Base-by-base conservation (phyloP, 2,329 filamentous ascomycete species). In the Fusarium sp. region DNA sequence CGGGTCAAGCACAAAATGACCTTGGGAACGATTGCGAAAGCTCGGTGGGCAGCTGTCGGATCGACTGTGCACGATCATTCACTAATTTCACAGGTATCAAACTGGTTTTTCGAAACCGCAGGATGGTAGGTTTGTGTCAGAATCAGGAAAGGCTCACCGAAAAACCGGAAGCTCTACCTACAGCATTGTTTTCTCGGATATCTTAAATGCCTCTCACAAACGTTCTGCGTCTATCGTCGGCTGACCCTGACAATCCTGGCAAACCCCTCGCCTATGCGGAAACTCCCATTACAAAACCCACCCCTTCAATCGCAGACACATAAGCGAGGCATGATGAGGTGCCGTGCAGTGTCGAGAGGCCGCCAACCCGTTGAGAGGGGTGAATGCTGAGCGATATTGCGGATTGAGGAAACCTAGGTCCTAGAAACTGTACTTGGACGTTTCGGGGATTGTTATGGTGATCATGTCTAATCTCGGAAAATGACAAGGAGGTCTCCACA, bases 401-500 rank as follows among this genome's bases (percentile, higher is more conserved):
- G 33, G 33, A 34, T 34, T n/a, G n/a, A n/a, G n/a, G n/a, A n/a
- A n/a, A n/a, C n/a, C n/a, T n/a, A n/a, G n/a, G n/a, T n/a, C n/a
- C n/a, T n/a, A n/a, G n/a, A n/a, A n/a, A n/a, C n/a, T n/a, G n/a
- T n/a, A n/a, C n/a, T n/a, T n/a, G n/a, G n/a, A n/a, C n/a, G n/a
- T n/a, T n/a, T n/a, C n/a, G n/a, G n/a, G 33, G 33, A 34, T 34
- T 22, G 13, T n/a, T n/a, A 17, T 38, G 49, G 20, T 36, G 42
- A 43, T 48, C 38, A n/a, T 28, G 22, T 39, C 36, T 34, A 24
- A 33, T 39, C 45, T 17, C 20, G 15, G 28, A 43, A 43, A 57
- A n/a, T 7, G 26, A 56, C 40, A 64, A 53, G 63, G 48, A 17
- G 8, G 39, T 57, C 56, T 43, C 57, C 64, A 56, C 51, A 58